Base-by-base conservation (phyloP, 192 early-diverging fungal species). In the Coemansia sp. region DNA sequence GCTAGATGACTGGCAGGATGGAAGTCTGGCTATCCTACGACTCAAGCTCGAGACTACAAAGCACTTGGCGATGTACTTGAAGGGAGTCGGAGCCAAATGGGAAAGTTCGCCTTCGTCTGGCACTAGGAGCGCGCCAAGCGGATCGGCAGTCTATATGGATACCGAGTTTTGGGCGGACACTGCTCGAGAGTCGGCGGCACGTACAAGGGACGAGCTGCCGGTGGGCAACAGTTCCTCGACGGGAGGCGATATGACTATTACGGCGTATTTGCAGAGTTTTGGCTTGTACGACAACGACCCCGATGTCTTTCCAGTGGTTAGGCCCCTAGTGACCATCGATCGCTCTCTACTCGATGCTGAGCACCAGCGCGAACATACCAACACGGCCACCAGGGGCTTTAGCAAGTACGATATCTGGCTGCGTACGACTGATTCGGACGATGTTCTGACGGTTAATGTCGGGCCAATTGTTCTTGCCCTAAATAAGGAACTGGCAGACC, bases 111-210 rank as follows among this genome's bases (percentile, higher is more conserved):
- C 82, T 5, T 42, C 38, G 10, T 13, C 62, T 0, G 70, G 71
- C 2, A 71, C 68, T 6, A 27, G 27, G 18, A 79, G 77, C 40
- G 73, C 73, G 31, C 74, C 73, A 18, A 67, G 51, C 43, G 74
- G 40, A n/a, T 62, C 71, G 9, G 59, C 73, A 1, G 68, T 65
- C 3, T 75, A 79, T 49, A 67, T 71, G 63, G 77, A 76, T 33
- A 84, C 82, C 8, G 74, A 79, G 42, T 75, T 73, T 66, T 84
- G 82, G 82, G 82, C 82, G 0, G 77, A 74, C 12, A 79, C 68
- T 71, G 64, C 82, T 16, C 82, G 74, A 60, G 73, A 76, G 38
- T 65, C 73, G 1, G 65, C 71, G 27, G 44, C 70, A 43, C 59
- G 70, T 12, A 61, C 41, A 20, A 61, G 33, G 29, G 41, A 13